Evolutionary conservation across 1,284 basidiomycete genomes (phyloP).

Genomic region (Cutaneotrichosporon sp.): DNA sequence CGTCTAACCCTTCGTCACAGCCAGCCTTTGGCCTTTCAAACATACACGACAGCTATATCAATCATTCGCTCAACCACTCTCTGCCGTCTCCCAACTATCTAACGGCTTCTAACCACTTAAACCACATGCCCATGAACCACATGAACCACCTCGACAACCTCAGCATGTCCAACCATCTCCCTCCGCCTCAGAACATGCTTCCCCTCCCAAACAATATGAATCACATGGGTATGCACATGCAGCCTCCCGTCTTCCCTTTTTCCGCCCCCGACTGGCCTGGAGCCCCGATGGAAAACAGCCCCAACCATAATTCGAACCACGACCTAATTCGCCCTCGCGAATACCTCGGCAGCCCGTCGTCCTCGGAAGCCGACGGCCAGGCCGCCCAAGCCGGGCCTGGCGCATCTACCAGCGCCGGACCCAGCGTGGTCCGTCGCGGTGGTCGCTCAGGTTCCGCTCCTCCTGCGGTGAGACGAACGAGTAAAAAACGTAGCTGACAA

Average conservation of each 20-base stretch:
- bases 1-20: background rate
- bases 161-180: background rate
- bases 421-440: background rate
- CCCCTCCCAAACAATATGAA: background rate
- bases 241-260: constrained; percentile 2
- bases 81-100: background rate
- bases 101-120: background rate
- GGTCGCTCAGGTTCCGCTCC: constrained; percentile 11
- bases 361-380: background rate
- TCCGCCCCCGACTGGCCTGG: constrained; percentile 6
- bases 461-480: constrained; percentile 4
- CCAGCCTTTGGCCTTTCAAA: constrained; percentile 3
- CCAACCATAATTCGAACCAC: background rate
- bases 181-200: background rate
- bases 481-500: background rate
- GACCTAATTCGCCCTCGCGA: constrained; percentile 4
- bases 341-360: constrained; percentile 1
- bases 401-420: background rate
- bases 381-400: background rate
- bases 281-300: background rate
- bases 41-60: background rate
- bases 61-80: background rate
- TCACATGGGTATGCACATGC: constrained; percentile 3
- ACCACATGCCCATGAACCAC: constrained; percentile 5
- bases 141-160: constrained; percentile 4